phyloP scores from a whole-genome alignment of 768 basidiomycete genomes.

The Dacryopinax primogenitus region DNA sequence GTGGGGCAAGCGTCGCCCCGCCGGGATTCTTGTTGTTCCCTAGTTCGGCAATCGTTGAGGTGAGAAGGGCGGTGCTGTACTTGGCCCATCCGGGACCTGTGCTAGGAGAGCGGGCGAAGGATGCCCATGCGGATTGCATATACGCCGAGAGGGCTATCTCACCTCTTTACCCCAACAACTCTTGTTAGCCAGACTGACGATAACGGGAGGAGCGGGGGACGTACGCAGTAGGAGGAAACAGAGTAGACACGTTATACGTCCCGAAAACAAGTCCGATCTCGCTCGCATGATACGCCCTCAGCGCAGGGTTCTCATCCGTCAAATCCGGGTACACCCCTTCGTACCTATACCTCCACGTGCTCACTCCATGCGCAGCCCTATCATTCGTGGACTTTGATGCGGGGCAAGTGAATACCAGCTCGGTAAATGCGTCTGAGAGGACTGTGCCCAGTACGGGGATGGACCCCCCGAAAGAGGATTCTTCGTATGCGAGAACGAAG shows the following conservation, averaged over 20 bases:
- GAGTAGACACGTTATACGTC: slow-evolving; percentile 20
- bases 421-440: background rate
- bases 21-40: background rate
- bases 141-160: slow-evolving; percentile 29
- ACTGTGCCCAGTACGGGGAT: background rate
- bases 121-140: slow-evolving; percentile 32
- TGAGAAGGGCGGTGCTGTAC: slow-evolving; percentile 24
- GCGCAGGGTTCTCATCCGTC: background rate
- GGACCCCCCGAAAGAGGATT: background rate
- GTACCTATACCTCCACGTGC: background rate
- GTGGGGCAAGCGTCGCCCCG: background rate
- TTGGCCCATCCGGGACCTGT: slow-evolving; percentile 27
- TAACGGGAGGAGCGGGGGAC: background rate
- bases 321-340: background rate
- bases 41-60: background rate
- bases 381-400: background rate
- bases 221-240: background rate
- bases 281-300: slow-evolving; percentile 30
- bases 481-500: background rate
- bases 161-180: background rate
- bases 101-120: slow-evolving; percentile 32
- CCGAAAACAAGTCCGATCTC: slow-evolving; percentile 33
- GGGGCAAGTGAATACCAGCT: background rate
- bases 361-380: background rate
- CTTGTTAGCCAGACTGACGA: too few relatives aligned